Percentiles rank a stretch among this genome's conserved stretches.
These are phyloP conservation scores for Metschnikowia koreensis DNA, from an alignment of 805 yeast genomes.

Conservation along the genomic window DNA sequence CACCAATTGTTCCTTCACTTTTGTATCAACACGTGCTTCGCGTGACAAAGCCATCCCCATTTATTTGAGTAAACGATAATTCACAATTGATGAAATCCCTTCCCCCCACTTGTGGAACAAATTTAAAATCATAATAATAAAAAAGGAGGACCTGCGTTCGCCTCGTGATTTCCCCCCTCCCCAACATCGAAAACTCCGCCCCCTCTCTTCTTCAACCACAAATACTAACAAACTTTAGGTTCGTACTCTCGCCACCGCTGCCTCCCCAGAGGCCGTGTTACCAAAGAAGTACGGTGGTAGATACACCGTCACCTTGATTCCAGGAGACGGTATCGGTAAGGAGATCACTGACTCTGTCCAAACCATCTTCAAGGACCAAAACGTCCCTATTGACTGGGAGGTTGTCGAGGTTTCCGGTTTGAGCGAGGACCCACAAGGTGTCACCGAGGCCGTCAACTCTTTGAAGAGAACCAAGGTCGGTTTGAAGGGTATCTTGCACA, in stretches of 20 bases:
- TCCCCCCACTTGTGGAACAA: no score
- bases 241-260: slow-evolving; percentile 54
- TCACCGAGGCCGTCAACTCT: slow-evolving; percentile 83
- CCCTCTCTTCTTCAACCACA: neutral
- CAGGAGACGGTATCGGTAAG: slow-evolving; percentile 98
- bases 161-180: neutral
- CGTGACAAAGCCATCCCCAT: neutral
- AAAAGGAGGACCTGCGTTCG: neutral
- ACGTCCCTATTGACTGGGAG: slow-evolving; percentile 94
- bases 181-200: neutral
- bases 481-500: slow-evolving; percentile 91
- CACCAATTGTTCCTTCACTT: neutral
- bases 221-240: slow-evolving; percentile 33
- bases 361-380: slow-evolving; percentile 81
- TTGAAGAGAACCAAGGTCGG: slow-evolving; percentile 96
- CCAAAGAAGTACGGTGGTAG: slow-evolving; percentile 95
- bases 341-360: slow-evolving; percentile 93
- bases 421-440: slow-evolving; percentile 47
- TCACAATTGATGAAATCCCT: no score
- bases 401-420: slow-evolving; percentile 42
- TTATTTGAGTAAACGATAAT: no score
- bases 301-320: slow-evolving; percentile 90
- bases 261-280: slow-evolving; percentile 59
- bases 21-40: neutral
- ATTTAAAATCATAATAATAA: no score